Conservation (phyloP, 2,329 filamentous ascomycete species). For the Fusarium chuoi region DNA sequence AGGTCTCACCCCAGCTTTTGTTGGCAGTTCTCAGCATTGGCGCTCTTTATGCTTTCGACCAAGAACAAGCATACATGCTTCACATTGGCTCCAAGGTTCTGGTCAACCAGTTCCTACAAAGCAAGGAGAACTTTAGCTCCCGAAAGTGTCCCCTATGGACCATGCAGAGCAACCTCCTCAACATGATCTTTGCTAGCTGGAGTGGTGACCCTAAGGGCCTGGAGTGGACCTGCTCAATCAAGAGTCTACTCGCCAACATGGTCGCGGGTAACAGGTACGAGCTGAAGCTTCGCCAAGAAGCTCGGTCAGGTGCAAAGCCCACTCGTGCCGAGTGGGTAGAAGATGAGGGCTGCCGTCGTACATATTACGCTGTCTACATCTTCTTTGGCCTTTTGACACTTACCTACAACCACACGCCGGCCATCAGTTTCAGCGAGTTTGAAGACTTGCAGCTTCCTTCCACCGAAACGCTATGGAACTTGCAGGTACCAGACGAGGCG, state of each 20-base stretch:
- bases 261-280: conserved; percentile 97
- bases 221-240: conserved; percentile 99
- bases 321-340: conserved; percentile 93
- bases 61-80: conserved; percentile 95
- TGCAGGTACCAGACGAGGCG: conserved; percentile 79
- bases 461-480: conserved; percentile 93
- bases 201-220: conserved; percentile 97
- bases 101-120: conserved; percentile 95
- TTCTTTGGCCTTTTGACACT: conserved; percentile 96
- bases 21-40: conserved; percentile 94
- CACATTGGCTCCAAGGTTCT: conserved; percentile 98
- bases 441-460: conserved; percentile 92
- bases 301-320: conserved; percentile 78
- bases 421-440: conserved; percentile 98
- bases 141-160: conserved; percentile 97
- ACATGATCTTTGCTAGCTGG: conserved; percentile 99
- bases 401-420: conserved; percentile 97
- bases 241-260: conserved; percentile 98
- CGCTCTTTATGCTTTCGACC: conserved; percentile 95
- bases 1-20: conserved; percentile 83
- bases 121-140: conserved; percentile 99
- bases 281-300: conserved; percentile 90
- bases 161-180: conserved; percentile 95
- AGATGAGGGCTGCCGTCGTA: conserved; percentile 94
- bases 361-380: conserved; percentile 98